These are phyloP conservation scores for Boehmeria nivea DNA, from an alignment of 306 rosid genomes.

Conservation along the genomic window DNA sequence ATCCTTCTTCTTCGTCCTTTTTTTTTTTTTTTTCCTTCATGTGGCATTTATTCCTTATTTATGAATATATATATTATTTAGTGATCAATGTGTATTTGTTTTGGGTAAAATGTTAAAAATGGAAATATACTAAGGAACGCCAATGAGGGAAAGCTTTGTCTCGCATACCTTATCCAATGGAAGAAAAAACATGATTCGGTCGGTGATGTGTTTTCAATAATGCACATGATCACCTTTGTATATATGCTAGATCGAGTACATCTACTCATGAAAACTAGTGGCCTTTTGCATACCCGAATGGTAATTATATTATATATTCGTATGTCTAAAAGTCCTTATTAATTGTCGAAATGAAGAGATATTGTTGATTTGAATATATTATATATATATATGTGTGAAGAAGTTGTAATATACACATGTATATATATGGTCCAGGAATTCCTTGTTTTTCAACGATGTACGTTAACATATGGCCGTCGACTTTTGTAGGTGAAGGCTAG, in stretches of 20 bases:
- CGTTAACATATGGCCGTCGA: slow-evolving; percentile 8
- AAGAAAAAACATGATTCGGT: not conserved
- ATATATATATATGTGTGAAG: not conserved
- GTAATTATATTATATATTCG: not conserved
- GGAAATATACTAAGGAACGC: not conserved
- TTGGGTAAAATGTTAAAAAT: not conserved
- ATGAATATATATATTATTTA: not conserved
- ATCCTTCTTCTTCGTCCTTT: too few relatives aligned
- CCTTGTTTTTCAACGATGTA: slow-evolving; percentile 11
- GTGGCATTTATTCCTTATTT: not conserved
- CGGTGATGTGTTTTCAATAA: slow-evolving; percentile 10
- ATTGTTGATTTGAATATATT: not conserved
- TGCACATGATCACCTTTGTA: not conserved
- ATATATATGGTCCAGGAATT: slow-evolving; percentile 7
- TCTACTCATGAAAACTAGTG: too few relatives aligned
- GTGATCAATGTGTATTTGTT: not conserved
- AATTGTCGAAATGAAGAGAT: slow-evolving; percentile 5
- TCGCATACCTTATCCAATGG: slow-evolving; percentile 11
- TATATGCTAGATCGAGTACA: not conserved
- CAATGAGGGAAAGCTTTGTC: not conserved
- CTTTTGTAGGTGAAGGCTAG: slow-evolving; percentile 1
- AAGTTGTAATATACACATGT: not conserved
- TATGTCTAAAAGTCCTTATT: slow-evolving; percentile 1
- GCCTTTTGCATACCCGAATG: too few relatives aligned
- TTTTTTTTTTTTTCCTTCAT: not conserved